phyloP scores from a whole-genome alignment of 129 eudicot genomes.

The Daucus carota region DH1_v3.0 NC_030387.2:1432501-1433000 shows the following conservation, averaged over 20 bases:
- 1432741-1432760: not conserved
- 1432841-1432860: not conserved
- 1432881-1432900: too few relatives aligned
- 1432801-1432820: not conserved
- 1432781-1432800: not conserved
- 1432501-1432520: not conserved
- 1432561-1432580: not conserved
- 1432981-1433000: too few relatives aligned
- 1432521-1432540: not conserved
- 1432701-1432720: conserved; percentile 13
- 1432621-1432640: conserved; percentile 56
- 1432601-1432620: conserved; percentile 75
- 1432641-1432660: conserved; percentile 50
- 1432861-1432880: not conserved
- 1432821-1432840: not conserved
- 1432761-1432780: not conserved
- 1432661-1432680: conserved; percentile 60
- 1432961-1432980: not conserved
- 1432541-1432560: not conserved
- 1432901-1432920: not conserved
- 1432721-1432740: not conserved
- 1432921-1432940: not conserved
- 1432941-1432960: not conserved
- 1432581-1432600: conserved; percentile 56
- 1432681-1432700: conserved; percentile 17